A percentile compares a stretch with the other conserved stretches of the same genome.
These are phyloP conservation scores for Rhizopogon rudus DNA, from an alignment of 768 basidiomycete species.

Conservation along the genomic window DNA sequence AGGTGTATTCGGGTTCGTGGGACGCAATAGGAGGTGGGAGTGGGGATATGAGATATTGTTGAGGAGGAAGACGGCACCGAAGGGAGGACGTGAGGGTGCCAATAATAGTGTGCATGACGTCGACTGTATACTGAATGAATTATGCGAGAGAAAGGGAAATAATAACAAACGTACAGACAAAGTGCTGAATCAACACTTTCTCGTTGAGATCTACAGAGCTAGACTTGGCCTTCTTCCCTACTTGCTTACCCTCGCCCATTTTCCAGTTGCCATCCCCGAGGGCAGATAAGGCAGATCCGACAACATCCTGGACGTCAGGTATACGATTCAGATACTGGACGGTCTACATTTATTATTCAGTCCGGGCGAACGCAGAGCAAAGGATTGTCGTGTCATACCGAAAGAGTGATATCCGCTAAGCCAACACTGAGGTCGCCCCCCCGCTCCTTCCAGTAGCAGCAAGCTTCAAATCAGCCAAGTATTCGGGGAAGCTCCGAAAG, in stretches of 20 bases:
- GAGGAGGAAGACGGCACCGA: slow-evolving; percentile 71
- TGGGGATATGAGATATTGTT: slow-evolving; percentile 77
- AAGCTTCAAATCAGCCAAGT: slow-evolving; percentile 72
- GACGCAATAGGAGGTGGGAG: slow-evolving; percentile 49
- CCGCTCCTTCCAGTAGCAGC: slow-evolving; percentile 44
- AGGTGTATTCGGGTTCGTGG: slow-evolving; percentile 40
- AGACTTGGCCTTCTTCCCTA: slow-evolving; percentile 42
- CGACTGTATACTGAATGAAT: slow-evolving; percentile 40
- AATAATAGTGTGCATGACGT: slow-evolving; percentile 66
- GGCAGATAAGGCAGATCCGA: slow-evolving; percentile 56
- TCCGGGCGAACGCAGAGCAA: neutral
- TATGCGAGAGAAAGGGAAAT: neutral
- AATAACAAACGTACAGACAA: slow-evolving; percentile 47
- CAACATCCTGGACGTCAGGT: slow-evolving; percentile 65
- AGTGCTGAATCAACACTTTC: slow-evolving; percentile 65
- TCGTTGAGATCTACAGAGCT: slow-evolving; percentile 48
- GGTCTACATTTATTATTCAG: slow-evolving; percentile 38
- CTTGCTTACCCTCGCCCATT: slow-evolving; percentile 79
- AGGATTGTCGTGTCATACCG: slow-evolving; percentile 29
- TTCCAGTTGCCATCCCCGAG: slow-evolving; percentile 90
- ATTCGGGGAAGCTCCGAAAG: slow-evolving; percentile 80
- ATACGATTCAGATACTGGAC: slow-evolving; percentile 65
- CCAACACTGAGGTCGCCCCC: slow-evolving; percentile 58
- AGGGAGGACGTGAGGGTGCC: slow-evolving; percentile 61
- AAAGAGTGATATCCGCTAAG: slow-evolving; percentile 54